Base-by-base conservation (phyloP, 2,329 filamentous ascomycete genomes). In the Penicillium hesseltinei region DNA sequence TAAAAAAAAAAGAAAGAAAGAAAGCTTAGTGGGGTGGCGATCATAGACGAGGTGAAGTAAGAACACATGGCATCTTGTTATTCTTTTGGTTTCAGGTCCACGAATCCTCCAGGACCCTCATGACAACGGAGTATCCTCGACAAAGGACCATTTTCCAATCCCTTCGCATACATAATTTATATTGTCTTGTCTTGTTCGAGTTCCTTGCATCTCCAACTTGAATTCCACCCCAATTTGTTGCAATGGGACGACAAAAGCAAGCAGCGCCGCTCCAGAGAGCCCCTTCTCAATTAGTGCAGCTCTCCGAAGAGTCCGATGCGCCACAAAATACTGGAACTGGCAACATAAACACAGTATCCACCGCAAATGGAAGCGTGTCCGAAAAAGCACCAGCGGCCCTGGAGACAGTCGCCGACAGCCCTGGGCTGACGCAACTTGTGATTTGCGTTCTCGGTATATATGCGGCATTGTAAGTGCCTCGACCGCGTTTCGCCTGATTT, bases 381-480 rank as follows among this genome's bases (percentile, higher is more conserved):
- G 52, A 64, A 57, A 61, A 64, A 36, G 61, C 51, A 31, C 35
- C 54, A n/a, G 57, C 66, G 38, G 55, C 63, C 47, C 63, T 66
- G 21, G 68, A 70, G 38, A 61, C 69, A 19, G 65, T 75, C 33
- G 70, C 58, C 43, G 70, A 74, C 33, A 66, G 60, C 54, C 82
- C 88, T 9, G 89, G 90, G 5, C 72, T 91, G 31, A 71, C 89
- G 68, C 89, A 96, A 75, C 84, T 97, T 55, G 77, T 92, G 48
- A 84, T 96, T 60, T 93, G 92, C 63, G 91, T 97, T n/a, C 87
- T 87, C 7, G 94, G 94, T 58, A 99, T 99, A 67, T 99, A 99
- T 75, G 91, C 89, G 36, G 96, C 92, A 36, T 99, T 99, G 93
- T 97, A 84, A 60, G 71, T 66, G 49, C 23, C 19, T 46, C 31